These are phyloP conservation scores for Ophiostoma ips DNA, from an alignment of 2,329 filamentous ascomycete genomes.

Conservation along the genomic window DNA sequence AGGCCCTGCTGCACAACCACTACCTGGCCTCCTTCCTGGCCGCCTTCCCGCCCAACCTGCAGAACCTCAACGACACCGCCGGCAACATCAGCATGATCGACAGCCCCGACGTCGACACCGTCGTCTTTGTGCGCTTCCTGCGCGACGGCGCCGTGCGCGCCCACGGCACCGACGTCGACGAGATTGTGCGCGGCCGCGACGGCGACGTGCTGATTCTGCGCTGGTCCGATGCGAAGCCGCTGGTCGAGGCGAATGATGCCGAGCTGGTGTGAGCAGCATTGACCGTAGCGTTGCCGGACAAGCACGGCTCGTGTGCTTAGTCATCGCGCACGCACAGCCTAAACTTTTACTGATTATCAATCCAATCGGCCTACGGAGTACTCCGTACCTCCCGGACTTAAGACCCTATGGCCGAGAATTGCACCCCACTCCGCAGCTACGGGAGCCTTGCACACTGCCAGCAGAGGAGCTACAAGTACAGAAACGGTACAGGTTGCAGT, in stretches of 20 bases:
- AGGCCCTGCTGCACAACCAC: constrained; percentile 70
- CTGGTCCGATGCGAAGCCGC: constrained; percentile 57
- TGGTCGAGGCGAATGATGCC: constrained; percentile 40
- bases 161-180: constrained; percentile 50
- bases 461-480: too few relatives aligned
- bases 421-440: too few relatives aligned
- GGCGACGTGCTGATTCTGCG: constrained; percentile 55
- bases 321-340: too few relatives aligned
- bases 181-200: constrained; percentile 40
- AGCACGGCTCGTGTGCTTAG: too few relatives aligned
- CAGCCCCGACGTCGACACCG: constrained; percentile 64
- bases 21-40: constrained; percentile 75
- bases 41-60: constrained; percentile 64
- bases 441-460: too few relatives aligned
- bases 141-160: constrained; percentile 44
- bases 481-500: too few relatives aligned
- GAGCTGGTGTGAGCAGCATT: constrained; percentile 41
- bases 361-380: too few relatives aligned
- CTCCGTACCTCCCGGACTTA: too few relatives aligned
- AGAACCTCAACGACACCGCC: constrained; percentile 78
- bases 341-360: too few relatives aligned
- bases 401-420: too few relatives aligned
- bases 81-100: constrained; percentile 91
- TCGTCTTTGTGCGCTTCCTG: constrained; percentile 70
- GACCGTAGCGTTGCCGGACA: too few relatives aligned